Base-by-base conservation (phyloP, 2,329 filamentous ascomycete genomes). In the Ceratocystis variospora region DNA sequence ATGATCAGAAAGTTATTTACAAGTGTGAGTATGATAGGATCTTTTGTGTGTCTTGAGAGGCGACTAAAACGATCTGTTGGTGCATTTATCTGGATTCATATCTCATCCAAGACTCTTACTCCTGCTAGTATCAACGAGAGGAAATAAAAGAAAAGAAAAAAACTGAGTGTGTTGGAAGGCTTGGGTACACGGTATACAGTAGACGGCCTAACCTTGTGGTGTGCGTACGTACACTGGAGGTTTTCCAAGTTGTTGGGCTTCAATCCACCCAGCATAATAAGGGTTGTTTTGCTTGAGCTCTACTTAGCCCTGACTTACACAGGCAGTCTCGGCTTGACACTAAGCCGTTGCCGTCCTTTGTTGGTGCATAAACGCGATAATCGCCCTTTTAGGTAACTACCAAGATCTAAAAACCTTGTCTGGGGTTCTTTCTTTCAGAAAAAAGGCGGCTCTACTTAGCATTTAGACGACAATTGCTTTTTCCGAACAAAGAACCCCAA, bases 371-470 rank as follows among this genome's bases (percentile, higher is more conserved):
- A 50, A 25, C 19, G 19, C 31, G 53, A 17, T n/a, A 57, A 57
- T 57, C n/a, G 25, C 53, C 53, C 25, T 28, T 57, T 57, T 57
- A 12, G 53, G 53, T n/a, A 57, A 33, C 53, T 17, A 41, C 37
- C 3, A 41, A 41, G 37, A 41, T 41, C 12, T 12, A 12, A 15
- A 31, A 31, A 17, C 8, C 53, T 28, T 57, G 53, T 28, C 53
- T 7, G 31, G 53, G 53, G 53, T 57, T 17, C 53, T 57, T 57
- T 33, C 28, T 57, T 57, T 31, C 5, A 8, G 2, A 53, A 22
- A 33, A 57, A 33, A 33, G 28, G 53, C 53, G 53, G 53, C 53
- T 57, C 53, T 57, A 57, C 53, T 57, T 57, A 15, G 37, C 37
- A 12, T 15, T 57, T 57, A 3, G 53, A 57, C 28, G 25, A 57